These are phyloP conservation scores for Phialophora macrospora DNA, from an alignment of 2,329 filamentous ascomycete species.

Conservation along the genomic window DNA sequence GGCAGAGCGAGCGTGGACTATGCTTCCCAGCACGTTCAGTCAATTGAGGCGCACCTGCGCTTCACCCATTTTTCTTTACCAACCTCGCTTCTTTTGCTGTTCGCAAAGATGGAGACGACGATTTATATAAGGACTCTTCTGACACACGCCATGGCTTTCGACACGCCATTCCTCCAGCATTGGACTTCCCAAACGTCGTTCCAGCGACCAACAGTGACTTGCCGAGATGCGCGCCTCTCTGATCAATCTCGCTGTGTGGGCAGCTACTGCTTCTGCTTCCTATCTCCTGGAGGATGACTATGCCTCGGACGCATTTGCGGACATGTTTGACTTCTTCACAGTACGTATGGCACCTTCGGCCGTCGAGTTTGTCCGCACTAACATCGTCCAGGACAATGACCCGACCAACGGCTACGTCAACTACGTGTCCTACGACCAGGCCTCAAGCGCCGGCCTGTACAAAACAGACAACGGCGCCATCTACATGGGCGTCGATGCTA, in stretches of 20 bases:
- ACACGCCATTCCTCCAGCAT: conserved; percentile 12
- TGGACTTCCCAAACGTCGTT: conserved; percentile 1
- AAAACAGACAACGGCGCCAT: conserved; percentile 61
- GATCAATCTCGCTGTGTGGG: conserved; percentile 23
- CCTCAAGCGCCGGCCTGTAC: conserved; percentile 63
- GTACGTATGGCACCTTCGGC: conserved; percentile 39
- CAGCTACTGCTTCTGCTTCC: conserved; percentile 39
- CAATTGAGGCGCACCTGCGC: not conserved
- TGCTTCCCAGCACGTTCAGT: not conserved
- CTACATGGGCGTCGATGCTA: conserved; percentile 72
- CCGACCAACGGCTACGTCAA: conserved; percentile 77
- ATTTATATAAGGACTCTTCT: conserved; percentile 24
- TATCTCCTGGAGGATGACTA: conserved; percentile 57
- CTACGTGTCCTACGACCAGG: conserved; percentile 65
- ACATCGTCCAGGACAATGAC: conserved; percentile 54
- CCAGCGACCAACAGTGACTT: not conserved
- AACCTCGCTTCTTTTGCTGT: conserved; percentile 26
- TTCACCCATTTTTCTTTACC: conserved; percentile 14
- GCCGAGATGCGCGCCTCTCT: conserved; percentile 31
- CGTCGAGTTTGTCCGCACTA: not conserved
- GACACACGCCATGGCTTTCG: conserved; percentile 21
- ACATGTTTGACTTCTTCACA: conserved; percentile 59
- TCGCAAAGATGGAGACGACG: conserved; percentile 5
- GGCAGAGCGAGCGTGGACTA: not conserved
- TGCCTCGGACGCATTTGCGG: conserved; percentile 54